Evolutionary conservation across 441 rosid genomes (phyloP).

Genomic region (Francoa sonchifolia): DNA sequence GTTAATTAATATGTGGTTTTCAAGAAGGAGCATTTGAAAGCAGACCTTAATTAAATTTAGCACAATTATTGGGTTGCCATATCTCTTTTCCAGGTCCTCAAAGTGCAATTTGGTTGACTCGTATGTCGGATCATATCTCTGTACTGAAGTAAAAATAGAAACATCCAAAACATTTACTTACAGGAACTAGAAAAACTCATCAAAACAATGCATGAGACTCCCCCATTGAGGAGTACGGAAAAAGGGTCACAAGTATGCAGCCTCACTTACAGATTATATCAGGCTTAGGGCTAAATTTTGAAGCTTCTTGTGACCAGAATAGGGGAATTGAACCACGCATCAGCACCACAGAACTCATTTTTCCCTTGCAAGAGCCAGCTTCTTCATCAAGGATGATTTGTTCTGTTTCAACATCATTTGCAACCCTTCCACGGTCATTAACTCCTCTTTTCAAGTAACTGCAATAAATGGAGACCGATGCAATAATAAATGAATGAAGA

Average conservation of each 20-base stretch:
- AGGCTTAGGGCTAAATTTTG: constrained; percentile 96
- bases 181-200: too few relatives aligned
- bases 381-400: constrained; percentile 94
- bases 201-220: too few relatives aligned
- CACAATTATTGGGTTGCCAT: constrained; percentile 86
- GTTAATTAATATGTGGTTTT: background rate
- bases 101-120: constrained; percentile 91
- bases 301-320: constrained; percentile 99
- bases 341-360: constrained; percentile 96
- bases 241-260: constrained; percentile 10
- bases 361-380: constrained; percentile 89
- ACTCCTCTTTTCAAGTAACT: constrained; percentile 98
- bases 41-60: constrained; percentile 87
- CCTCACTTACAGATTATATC: constrained; percentile 92
- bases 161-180: constrained; percentile 17
- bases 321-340: constrained; percentile 99
- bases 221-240: background rate
- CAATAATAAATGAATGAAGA: too few relatives aligned
- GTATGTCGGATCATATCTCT: constrained; percentile 92
- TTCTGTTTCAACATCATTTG: constrained; percentile 98
- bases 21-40: constrained; percentile 9
- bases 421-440: constrained; percentile 97
- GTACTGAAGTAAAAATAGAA: constrained; percentile 47
- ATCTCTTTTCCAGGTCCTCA: constrained; percentile 80
- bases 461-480: constrained; percentile 7